These are phyloP conservation scores for Bolboschoenus planiculmis DNA, from an alignment of 176 grass and related monocot genomes.

Conservation along the genomic window DNA sequence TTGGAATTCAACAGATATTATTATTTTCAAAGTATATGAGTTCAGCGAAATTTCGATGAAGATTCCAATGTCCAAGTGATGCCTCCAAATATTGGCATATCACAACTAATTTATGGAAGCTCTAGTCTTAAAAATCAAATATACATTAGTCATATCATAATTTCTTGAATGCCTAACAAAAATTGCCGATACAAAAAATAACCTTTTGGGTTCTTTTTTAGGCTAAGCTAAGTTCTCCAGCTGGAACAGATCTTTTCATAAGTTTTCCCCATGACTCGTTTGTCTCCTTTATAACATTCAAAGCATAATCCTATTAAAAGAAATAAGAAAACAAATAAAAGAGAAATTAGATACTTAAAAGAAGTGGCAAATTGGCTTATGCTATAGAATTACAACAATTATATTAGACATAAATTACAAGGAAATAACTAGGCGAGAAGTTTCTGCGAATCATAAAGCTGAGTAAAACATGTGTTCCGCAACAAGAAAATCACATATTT, in stretches of 20 bases:
- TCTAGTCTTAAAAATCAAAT: background rate
- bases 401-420: background rate
- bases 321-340: conserved; percentile 27
- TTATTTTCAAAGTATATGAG: background rate
- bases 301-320: conserved; percentile 64
- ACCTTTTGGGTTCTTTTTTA: conserved; percentile 24
- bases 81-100: background rate
- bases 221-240: conserved; percentile 83
- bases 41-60: background rate
- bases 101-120: background rate
- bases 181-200: background rate
- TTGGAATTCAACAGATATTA: no score
- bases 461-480: background rate
- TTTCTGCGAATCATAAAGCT: background rate
- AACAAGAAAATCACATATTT: background rate
- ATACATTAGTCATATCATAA: conserved; percentile 5
- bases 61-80: background rate
- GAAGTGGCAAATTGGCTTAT: background rate
- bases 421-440: background rate
- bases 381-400: no score
- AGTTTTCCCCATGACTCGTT: conserved; percentile 92
- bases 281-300: conserved; percentile 91
- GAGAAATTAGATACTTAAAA: background rate
- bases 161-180: background rate
- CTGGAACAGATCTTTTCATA: conserved; percentile 81